Evolutionary conservation across 2,329 filamentous ascomycete genomes (phyloP), one percentile per base, ranked within the genome.

Genomic region (Fusarium foetens): DNA sequence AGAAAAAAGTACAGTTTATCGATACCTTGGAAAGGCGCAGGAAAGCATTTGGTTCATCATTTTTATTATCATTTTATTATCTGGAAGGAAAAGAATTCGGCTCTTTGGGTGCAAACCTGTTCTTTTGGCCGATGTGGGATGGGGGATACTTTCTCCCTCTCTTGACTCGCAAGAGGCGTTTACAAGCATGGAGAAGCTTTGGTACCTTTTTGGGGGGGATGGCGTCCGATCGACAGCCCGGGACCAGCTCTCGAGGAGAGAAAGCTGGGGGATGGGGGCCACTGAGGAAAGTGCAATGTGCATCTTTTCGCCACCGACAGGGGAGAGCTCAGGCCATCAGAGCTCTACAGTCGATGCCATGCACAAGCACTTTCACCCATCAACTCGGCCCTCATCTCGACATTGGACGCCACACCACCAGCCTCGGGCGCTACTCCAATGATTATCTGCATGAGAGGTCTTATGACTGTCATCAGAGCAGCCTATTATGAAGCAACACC

Each of bases 81-180:
- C 62, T 66, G 62, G 65, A 66, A 42, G 70, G 68, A 70, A 66
- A 77, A 77, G 73, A 72, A 65, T 66, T 73, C 69, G 68, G 62
- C 58, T 66, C 58, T 75, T 58, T 70, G 45, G 75, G 75, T 76
- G 75, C 75, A 70, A 77, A 76, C 75, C 75, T 68, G 63, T 64
- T 63, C 43, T 52, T 63, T 71, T 64, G 58, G 42, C 51, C 53
- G 53, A 65, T 60, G 45, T 68, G 66, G 66, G 33, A 39, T 62
- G 21, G 38, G 52, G 13, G n/a, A 25, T 19, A 29, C 31, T 43
- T 66, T 27, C 39, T 63, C 36, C 52, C 51, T 36, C 63, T 53
- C 43, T 51, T 29, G 55, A 58, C 42, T 48, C 49, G 41, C 42
- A 41, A 52, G 59, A 70, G 66, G 58, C 21, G 45, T 53, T 53